Base-by-base conservation (phyloP, 2,329 filamentous ascomycete species). In the Orbilia javanica region DNA sequence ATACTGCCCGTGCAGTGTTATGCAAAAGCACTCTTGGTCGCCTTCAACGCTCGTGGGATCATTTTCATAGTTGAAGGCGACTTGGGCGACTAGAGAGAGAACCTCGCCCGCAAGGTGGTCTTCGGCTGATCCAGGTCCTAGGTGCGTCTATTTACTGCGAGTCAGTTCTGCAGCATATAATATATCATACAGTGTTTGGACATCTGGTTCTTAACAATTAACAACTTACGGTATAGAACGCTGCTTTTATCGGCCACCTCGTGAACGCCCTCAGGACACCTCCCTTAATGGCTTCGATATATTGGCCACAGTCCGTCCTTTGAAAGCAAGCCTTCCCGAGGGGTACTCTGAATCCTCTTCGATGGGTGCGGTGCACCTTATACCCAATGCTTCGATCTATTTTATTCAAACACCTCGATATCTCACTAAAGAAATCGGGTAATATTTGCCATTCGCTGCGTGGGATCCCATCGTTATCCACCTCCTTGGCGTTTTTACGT, bases 61-160 rank as follows among this genome's bases (percentile, higher is more conserved):
- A 27, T 78, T 78, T 42, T 78, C 74, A 15, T 52, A 78, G 63
- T 78, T 78, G 74, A 78, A 78, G 66, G 74, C 62, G 11, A 78
- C 67, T 42, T 78, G 74, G 2, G 74, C 48, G 18, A 78, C 74
- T 8, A 78, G 46, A 0, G 74, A 78, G 3, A 78, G 46, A 20
- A 78, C 52, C 31, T 78, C 74, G 2, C 74, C 74, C 1, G 74
- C 74, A 25, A 78, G 50, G 34, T 72, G 48, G 22, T 78, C 67
- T 55, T 72, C 62, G 1, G 62, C 46, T 22, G 74, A 72, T 6
- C n/a, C 57, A 4, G 74, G 62, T 11, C 60, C 67, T 13, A 78
- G 52, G 27, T 78, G 60, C 3, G 74, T 78, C 74, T 78, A 42
- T 27, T 13, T 39, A 13, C 18, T 11, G 42, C 11, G 4, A 44